Conservation (phyloP, 164 flowering plant genomes). For the Kingdonia uniflora region DNA sequence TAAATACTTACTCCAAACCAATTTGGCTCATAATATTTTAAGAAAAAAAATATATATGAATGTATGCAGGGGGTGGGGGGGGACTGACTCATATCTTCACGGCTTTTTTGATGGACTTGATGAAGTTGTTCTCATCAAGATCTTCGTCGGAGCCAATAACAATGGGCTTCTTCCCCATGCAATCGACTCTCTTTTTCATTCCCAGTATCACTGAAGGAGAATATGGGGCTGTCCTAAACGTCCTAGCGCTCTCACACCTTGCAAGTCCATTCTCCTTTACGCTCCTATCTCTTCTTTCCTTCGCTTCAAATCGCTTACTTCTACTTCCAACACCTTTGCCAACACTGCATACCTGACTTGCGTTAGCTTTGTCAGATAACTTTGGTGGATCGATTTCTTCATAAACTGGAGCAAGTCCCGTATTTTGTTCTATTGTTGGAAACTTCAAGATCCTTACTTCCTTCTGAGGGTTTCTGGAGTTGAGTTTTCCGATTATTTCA, state of each 20-base stretch:
- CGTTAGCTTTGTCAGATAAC: too few species aligned
- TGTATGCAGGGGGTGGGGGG: too few species aligned
- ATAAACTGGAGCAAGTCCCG: neutral
- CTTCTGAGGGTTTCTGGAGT: conserved; percentile 32
- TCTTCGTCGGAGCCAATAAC: conserved; percentile 49
- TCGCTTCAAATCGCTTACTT: conserved; percentile 32
- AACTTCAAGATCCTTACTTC: conserved; percentile 17
- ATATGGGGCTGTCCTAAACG: conserved; percentile 60
- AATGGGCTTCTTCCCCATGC: conserved; percentile 59
- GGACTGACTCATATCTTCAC: conserved; percentile 34
- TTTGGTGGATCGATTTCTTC: too few species aligned
- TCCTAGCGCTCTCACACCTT: conserved; percentile 68
- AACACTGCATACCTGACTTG: conserved; percentile 5
- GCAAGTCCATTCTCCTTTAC: conserved; percentile 36
- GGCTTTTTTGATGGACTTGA: conserved; percentile 56
- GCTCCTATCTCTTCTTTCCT: conserved; percentile 23
- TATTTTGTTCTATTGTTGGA: conserved; percentile 16
- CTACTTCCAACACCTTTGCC: conserved; percentile 17
- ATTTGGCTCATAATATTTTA: too few species aligned
- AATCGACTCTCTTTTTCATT: conserved; percentile 66
- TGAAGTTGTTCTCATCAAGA: conserved; percentile 27
- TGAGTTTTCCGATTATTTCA: conserved; percentile 34
- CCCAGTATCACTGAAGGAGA: conserved; percentile 70
- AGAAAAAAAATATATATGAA: too few species aligned
- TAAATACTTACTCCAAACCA: too few species aligned